Evolutionary conservation across 768 basidiomycete genomes (phyloP), one percentile per base, ranked within the genome.

Genomic region (Cystoderma amianthinum): DNA sequence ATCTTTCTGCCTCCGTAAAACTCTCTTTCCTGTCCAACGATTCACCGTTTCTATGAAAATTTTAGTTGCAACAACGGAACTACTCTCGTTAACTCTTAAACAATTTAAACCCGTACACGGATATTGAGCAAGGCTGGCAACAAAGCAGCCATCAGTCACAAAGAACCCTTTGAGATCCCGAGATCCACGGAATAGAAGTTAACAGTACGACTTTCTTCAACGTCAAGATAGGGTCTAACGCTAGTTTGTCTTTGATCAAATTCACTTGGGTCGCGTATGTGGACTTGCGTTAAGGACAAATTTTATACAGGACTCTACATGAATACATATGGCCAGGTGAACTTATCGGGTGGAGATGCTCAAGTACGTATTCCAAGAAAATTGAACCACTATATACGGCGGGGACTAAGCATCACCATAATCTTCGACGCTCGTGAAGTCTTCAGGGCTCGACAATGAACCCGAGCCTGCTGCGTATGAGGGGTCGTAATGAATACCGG

Each of bases 361-460:
- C 34, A 36, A 36, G 34, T 36, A 19, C 34, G 34, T 39, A 20
- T 45, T 37, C 43, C 42, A 38, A 39, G 47, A 46, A 39, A 36
- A 16, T 6, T 19, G 16, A 38, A 36, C 9, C 13, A 16, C 21
- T 23, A 20, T 20, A 38, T 18, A 10, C 16, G 11, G 9, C 12
- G 5, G 42, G 37, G 40, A 46, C 51, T 59, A 70, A 45, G 65
- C 54, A 23, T 70, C 67, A 15, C 56, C 62, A 48, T 61, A 72
- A 39, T 72, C 69, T 33, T 68, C 67, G 35, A 65, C 63, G 24
- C 57, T 60, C 12, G 65, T 57, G 51, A 65, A 70, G 21, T 69
- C 69, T 34, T 69, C 71, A 41, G 69, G 62, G 41, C 64, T 67
- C 16, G 69, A 62, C 37, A 68, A 50, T 11, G 65, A 51, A 39